phyloP scores from a whole-genome alignment of 768 basidiomycete species.

The Lactifluus piperatus region DNA sequence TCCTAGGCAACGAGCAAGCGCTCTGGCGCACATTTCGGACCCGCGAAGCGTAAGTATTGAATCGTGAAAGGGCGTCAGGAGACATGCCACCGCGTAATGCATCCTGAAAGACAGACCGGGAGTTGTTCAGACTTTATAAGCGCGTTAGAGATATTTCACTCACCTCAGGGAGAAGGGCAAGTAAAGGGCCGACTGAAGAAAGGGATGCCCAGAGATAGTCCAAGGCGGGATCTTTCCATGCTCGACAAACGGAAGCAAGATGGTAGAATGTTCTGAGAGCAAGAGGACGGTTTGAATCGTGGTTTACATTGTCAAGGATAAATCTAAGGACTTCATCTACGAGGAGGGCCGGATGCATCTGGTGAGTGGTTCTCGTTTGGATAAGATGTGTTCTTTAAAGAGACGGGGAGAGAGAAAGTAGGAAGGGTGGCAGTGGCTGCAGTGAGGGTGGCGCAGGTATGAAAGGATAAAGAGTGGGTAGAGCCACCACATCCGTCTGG shows the following conservation, averaged over 20 bases:
- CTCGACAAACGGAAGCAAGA: conserved; percentile 18
- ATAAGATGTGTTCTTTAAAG: not conserved
- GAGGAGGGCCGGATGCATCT: conserved; percentile 20
- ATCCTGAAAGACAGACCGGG: not conserved
- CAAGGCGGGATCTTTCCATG: conserved; percentile 20
- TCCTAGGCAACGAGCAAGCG: not conserved
- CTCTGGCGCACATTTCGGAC: conserved; percentile 16
- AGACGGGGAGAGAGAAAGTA: not conserved
- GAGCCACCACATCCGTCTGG: not conserved
- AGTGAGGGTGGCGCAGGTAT: not conserved
- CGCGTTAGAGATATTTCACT: not conserved
- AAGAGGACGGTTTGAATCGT: conserved; percentile 1
- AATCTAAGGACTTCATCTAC: conserved; percentile 20
- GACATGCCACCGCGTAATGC: not conserved
- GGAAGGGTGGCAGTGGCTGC: not conserved
- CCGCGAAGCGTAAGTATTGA: conserved; percentile 18
- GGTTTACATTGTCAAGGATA: conserved; percentile 18
- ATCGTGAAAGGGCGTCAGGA: conserved; percentile 3
- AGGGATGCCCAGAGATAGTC: conserved; percentile 20
- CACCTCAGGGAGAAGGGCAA: conserved; percentile 16
- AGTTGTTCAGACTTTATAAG: not conserved
- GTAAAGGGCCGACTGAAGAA: conserved; percentile 16
- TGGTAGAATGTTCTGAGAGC: conserved; percentile 13
- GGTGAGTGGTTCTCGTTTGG: not conserved
- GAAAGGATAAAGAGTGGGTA: not conserved